Conservation (phyloP, 331 rosid species). For the Telfairia occidentalis region DNA sequence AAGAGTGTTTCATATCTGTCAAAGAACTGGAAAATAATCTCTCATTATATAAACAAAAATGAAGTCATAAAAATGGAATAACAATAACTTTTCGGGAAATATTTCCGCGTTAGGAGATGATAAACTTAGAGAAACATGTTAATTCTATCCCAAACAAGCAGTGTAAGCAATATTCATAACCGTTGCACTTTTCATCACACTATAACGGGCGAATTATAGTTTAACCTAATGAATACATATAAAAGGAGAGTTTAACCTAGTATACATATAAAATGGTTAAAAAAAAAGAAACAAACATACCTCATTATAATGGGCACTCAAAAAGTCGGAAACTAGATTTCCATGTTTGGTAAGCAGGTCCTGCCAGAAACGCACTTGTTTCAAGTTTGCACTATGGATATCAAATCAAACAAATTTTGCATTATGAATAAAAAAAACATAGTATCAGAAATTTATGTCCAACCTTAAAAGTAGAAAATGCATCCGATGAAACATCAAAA, state of each 20-base stretch:
- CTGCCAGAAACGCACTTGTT: slow-evolving; percentile 35
- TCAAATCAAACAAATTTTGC: background rate
- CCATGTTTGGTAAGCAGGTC: slow-evolving; percentile 90
- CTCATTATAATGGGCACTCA: slow-evolving; percentile 70
- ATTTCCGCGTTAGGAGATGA: background rate
- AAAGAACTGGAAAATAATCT: slow-evolving; percentile 59
- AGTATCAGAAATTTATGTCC: slow-evolving; percentile 15
- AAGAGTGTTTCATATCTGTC: slow-evolving; percentile 69
- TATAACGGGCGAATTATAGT: background rate
- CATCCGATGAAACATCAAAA: slow-evolving; percentile 93
- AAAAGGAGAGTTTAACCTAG: background rate
- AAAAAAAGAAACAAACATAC: slow-evolving; percentile 26
- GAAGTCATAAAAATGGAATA: background rate
- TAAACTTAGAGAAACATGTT: background rate
- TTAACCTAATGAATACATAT: background rate
- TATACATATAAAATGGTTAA: background rate
- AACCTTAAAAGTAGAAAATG: slow-evolving; percentile 94
- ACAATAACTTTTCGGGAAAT: background rate
- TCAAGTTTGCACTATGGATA: slow-evolving; percentile 11
- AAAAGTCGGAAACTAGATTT: slow-evolving; percentile 56
- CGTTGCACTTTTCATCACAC: background rate
- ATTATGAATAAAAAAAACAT: background rate
- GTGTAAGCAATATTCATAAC: background rate
- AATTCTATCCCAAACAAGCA: background rate
- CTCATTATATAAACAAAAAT: slow-evolving; percentile 23